phyloP scores from a whole-genome alignment of 306 rosid species.

The Rosa persica region DNA sequence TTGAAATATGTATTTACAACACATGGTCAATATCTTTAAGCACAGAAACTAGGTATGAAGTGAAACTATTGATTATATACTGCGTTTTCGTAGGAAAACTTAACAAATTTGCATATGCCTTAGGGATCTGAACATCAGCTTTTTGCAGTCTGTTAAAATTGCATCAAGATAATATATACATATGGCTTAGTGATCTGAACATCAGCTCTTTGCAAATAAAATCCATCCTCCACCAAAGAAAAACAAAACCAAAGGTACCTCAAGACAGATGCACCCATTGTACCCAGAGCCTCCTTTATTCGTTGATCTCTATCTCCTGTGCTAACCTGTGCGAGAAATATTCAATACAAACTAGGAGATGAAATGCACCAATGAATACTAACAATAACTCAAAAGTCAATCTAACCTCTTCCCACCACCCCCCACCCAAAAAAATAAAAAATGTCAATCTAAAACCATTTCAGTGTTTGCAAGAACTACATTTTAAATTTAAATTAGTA shows the following conservation, averaged over 20 bases:
- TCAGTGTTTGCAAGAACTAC: background rate
- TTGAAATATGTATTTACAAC: background rate
- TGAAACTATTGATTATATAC: background rate
- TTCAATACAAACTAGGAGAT: conserved; percentile 3
- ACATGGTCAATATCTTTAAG: background rate
- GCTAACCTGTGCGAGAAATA: conserved; percentile 56
- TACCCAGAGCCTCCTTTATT: conserved; percentile 75
- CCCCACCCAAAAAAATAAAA: background rate
- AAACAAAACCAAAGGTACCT: conserved; percentile 43
- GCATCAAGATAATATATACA: background rate
- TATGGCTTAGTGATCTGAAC: background rate
- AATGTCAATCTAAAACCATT: background rate
- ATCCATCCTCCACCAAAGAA: background rate
- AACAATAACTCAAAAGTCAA: background rate
- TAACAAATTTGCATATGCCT: background rate
- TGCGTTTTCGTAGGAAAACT: conserved; percentile 2
- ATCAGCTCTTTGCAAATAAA: background rate
- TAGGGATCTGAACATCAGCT: background rate
- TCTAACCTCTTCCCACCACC: background rate
- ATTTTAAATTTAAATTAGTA: background rate
- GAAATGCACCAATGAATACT: background rate
- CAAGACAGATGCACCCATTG: conserved; percentile 98
- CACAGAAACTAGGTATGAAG: background rate
- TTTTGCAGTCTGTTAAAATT: background rate
- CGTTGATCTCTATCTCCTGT: conserved; percentile 81